Conservation (phyloP, 441 rosid genomes). For the Croton laevigatus region DNA sequence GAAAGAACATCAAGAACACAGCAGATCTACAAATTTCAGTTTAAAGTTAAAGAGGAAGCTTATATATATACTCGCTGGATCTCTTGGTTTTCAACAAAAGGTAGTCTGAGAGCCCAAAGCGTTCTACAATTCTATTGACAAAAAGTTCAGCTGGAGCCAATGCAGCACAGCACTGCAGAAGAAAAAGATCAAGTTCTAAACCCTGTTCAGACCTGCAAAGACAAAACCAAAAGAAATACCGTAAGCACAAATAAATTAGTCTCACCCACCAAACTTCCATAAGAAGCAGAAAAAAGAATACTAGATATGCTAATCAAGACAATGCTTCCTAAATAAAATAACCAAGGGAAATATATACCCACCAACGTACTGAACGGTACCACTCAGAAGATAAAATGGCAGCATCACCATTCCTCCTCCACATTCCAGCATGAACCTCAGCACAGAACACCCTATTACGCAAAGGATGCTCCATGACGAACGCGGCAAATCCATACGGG, state of each 20-base stretch:
- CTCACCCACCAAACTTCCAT: conserved; percentile 1
- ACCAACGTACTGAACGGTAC: conserved; percentile 88
- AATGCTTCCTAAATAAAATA: background rate
- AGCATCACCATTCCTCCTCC: conserved; percentile 93
- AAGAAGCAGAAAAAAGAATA: conserved; percentile 3
- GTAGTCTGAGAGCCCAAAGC: conserved; percentile 78
- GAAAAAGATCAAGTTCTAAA: conserved; percentile 94
- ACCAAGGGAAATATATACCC: conserved; percentile 30
- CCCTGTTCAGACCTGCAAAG: conserved; percentile 90
- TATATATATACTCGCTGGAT: conserved; percentile 55
- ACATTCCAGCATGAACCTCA: conserved; percentile 93
- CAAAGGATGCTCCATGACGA: conserved; percentile 89
- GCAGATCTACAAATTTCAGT: background rate
- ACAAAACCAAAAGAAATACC: conserved; percentile 28
- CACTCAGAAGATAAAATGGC: conserved; percentile 72
- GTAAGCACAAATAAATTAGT: background rate
- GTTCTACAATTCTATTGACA: conserved; percentile 65
- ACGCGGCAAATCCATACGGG: conserved; percentile 81
- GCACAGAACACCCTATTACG: conserved; percentile 94
- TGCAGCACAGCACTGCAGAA: conserved; percentile 98
- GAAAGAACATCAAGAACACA: background rate
- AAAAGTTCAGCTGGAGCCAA: conserved; percentile 88
- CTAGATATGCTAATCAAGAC: background rate
- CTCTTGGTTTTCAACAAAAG: conserved; percentile 49
- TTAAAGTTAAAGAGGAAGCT: conserved; percentile 12